Conservation (phyloP, 1,284 basidiomycete genomes). For the Ustilago tritici region DNA sequence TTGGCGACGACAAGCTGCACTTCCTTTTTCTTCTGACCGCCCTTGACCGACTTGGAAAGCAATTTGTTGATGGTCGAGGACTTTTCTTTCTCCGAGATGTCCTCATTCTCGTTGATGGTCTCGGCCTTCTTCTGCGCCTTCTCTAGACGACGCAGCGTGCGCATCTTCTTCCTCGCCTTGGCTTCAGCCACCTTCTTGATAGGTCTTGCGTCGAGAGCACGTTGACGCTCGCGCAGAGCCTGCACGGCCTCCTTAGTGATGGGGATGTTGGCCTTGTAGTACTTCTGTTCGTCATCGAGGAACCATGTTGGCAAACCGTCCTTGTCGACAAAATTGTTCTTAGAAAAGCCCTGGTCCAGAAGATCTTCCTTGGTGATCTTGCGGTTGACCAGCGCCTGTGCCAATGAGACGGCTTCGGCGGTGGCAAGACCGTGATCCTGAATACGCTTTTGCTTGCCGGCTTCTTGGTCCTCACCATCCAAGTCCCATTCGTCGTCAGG, state of each 20-base stretch:
- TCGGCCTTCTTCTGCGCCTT: constrained; percentile 97
- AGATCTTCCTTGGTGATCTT: constrained; percentile 88
- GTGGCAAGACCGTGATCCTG: constrained; percentile 86
- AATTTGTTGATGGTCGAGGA: constrained; percentile 92
- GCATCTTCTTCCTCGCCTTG: constrained; percentile 95
- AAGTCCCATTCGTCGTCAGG: constrained; percentile 84
- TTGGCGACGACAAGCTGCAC: constrained; percentile 91
- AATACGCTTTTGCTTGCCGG: constrained; percentile 78
- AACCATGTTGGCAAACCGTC: constrained; percentile 95
- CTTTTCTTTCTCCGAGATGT: constrained; percentile 84
- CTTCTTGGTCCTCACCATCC: constrained; percentile 79
- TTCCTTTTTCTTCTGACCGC: constrained; percentile 78
- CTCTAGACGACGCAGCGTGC: constrained; percentile 84
- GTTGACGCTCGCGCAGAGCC: constrained; percentile 87
- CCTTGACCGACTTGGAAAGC: constrained; percentile 77
- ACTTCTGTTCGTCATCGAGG: constrained; percentile 92
- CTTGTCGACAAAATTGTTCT: constrained; percentile 85
- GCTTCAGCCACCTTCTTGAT: constrained; percentile 99
- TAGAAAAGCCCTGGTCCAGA: constrained; percentile 95
- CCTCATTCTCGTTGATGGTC: constrained; percentile 86
- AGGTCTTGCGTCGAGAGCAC: constrained; percentile 93
- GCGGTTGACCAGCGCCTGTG: constrained; percentile 91
- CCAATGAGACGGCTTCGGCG: constrained; percentile 90
- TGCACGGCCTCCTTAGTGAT: constrained; percentile 95
- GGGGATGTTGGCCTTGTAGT: constrained; percentile 94